phyloP scores from a whole-genome alignment of 306 rosid genomes.

The Urtica urens region DNA sequence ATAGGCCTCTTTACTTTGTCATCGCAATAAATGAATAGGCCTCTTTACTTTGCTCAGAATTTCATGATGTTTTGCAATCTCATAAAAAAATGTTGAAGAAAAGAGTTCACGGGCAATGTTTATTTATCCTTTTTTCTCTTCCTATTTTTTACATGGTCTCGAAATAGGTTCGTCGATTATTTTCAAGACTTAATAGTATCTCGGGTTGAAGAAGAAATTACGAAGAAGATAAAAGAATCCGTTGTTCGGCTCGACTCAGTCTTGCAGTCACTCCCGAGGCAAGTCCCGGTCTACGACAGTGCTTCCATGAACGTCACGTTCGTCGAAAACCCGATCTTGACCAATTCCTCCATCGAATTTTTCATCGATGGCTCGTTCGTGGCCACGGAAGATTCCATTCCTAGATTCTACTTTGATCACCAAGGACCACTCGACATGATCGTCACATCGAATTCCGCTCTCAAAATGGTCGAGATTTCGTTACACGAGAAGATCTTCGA shows the following conservation, averaged over 20 bases:
- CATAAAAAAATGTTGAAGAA: too few relatives aligned
- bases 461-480: conserved; percentile 62
- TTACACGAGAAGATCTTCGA: conserved; percentile 60
- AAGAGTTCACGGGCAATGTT: not conserved
- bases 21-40: too few relatives aligned
- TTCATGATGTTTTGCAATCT: too few relatives aligned
- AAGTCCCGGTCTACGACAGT: conserved; percentile 32
- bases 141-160: conserved; percentile 11
- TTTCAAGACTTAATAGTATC: conserved; percentile 49
- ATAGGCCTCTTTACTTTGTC: too few relatives aligned
- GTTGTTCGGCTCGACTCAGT: conserved; percentile 37
- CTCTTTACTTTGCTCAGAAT: too few relatives aligned
- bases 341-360: conserved; percentile 41
- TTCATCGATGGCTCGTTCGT: conserved; percentile 59
- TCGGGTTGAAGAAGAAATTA: conserved; percentile 50
- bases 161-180: conserved; percentile 49
- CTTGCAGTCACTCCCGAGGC: conserved; percentile 54
- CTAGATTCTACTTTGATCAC: conserved; percentile 23
- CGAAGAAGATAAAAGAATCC: conserved; percentile 53
- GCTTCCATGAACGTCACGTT: conserved; percentile 61
- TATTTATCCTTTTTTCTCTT: not conserved
- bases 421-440: conserved; percentile 19
- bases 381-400: conserved; percentile 8
- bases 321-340: conserved; percentile 45
- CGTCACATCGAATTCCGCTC: conserved; percentile 34